A percentile compares a stretch with the other conserved stretches of the same genome.
Evolutionary conservation across 2,329 filamentous ascomycete species (phyloP).

Genomic region (Verticillium zaregamsianum): DNA sequence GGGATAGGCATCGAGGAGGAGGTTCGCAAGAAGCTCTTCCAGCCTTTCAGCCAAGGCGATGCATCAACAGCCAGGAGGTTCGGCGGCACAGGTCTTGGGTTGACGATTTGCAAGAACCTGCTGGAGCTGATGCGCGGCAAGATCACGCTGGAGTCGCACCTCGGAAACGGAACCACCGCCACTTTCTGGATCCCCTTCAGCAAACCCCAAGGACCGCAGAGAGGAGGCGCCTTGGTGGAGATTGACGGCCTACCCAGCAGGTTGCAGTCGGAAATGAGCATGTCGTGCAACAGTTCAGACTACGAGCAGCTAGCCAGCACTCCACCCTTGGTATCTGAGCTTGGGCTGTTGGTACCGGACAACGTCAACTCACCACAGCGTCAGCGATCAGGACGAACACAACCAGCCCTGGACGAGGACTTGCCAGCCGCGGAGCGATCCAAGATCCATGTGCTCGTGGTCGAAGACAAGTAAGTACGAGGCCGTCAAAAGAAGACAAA

Average conservation of each 20-base stretch:
- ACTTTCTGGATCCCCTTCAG: conserved; percentile 75
- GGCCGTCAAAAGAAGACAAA: not conserved
- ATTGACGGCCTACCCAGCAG: conserved; percentile 64
- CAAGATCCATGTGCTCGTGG: conserved; percentile 67
- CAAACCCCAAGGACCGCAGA: conserved; percentile 52
- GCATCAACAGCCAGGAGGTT: conserved; percentile 75
- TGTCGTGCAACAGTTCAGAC: conserved; percentile 66
- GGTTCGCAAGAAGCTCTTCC: conserved; percentile 68
- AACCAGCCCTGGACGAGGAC: conserved; percentile 38
- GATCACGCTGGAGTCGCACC: conserved; percentile 65
- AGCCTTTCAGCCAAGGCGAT: conserved; percentile 79
- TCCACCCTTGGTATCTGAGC: conserved; percentile 25
- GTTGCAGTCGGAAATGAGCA: conserved; percentile 57
- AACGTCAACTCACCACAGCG: conserved; percentile 20
- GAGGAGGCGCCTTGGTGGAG: conserved; percentile 45
- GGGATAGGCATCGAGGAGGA: conserved; percentile 80
- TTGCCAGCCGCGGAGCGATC: conserved; percentile 54
- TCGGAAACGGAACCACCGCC: conserved; percentile 67
- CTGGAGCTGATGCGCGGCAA: conserved; percentile 74
- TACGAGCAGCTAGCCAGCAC: conserved; percentile 44
- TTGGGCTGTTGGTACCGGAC: conserved; percentile 13
- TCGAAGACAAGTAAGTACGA: conserved; percentile 69
- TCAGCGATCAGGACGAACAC: conserved; percentile 27
- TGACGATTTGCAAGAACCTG: conserved; percentile 78
- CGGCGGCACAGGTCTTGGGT: conserved; percentile 71